Evolutionary conservation across 345 rosid genomes (phyloP).

Genomic region (Sapria himalayana): DNA sequence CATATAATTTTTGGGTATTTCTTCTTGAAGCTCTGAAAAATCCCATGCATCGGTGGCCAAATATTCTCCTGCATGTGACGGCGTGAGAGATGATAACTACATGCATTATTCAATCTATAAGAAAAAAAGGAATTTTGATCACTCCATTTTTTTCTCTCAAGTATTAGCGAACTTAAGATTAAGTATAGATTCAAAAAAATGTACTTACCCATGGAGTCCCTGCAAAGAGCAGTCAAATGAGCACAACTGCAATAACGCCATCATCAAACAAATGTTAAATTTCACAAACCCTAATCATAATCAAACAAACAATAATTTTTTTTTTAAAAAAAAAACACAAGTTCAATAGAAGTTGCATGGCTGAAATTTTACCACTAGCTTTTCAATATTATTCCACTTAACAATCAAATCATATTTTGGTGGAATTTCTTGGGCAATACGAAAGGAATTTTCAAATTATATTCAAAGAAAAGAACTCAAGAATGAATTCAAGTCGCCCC

Average conservation of each 20-base stretch:
- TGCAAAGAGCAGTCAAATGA: conserved; percentile 76
- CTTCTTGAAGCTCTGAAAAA: conserved; percentile 65
- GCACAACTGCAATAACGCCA: conserved; percentile 82
- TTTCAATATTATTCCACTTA: too few relatives aligned
- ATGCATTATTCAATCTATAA: neutral
- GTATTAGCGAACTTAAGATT: too few relatives aligned
- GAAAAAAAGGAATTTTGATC: neutral
- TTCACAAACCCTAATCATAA: too few relatives aligned
- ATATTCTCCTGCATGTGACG: conserved; percentile 38
- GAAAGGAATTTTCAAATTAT: too few relatives aligned
- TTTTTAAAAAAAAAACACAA: neutral
- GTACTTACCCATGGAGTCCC: conserved; percentile 77
- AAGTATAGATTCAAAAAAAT: too few relatives aligned
- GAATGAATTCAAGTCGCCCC: too few relatives aligned
- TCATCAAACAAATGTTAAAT: too few relatives aligned
- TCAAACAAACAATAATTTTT: neutral
- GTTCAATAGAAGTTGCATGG: too few relatives aligned
- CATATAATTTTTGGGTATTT: conserved; percentile 47
- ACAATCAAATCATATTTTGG: too few relatives aligned
- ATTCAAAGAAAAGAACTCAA: too few relatives aligned
- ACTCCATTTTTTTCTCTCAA: neutral
- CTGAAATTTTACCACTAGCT: too few relatives aligned
- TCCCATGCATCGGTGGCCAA: conserved; percentile 77
- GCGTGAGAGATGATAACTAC: neutral
- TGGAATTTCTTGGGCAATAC: too few relatives aligned